Percentiles rank a stretch among this genome's conserved stretches.
phyloP scores from a whole-genome alignment of 2,329 filamentous ascomycete species.

The Helminthosporium solani region DNA sequence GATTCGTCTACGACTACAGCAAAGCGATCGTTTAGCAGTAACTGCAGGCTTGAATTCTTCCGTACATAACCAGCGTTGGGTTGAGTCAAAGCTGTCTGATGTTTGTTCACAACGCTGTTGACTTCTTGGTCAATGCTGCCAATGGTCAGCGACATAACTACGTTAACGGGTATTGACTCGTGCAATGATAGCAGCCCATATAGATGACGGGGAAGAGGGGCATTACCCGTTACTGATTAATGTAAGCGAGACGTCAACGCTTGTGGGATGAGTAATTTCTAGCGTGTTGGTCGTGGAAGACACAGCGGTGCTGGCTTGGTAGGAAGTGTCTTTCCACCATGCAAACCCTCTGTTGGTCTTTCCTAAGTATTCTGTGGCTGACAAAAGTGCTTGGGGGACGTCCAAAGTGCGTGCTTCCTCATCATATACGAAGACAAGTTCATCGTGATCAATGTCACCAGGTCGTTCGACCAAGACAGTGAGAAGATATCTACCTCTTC shows the following conservation, averaged over 20 bases:
- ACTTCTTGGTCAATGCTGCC: too few species aligned
- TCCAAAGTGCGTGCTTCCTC: background rate
- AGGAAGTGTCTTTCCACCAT: conserved; percentile 16
- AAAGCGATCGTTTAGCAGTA: conserved; percentile 6
- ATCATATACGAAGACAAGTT: background rate
- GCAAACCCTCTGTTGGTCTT: background rate
- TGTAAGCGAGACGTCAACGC: background rate
- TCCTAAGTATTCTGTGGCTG: background rate
- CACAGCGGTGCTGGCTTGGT: background rate
- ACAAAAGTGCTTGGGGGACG: too few species aligned
- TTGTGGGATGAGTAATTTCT: background rate
- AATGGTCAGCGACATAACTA: too few species aligned
- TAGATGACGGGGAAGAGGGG: background rate
- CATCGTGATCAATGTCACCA: background rate
- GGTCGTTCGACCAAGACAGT: background rate
- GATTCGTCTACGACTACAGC: background rate
- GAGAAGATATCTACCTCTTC: conserved; percentile 7
- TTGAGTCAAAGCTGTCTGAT: background rate
- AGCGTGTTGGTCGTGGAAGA: background rate
- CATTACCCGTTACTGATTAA: background rate
- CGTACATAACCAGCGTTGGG: background rate
- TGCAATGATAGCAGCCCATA: too few species aligned
- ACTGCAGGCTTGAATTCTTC: too few species aligned
- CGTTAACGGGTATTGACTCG: too few species aligned
- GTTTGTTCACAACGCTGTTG: background rate